Base-by-base conservation (phyloP, 2,329 filamentous ascomycete species). In the Fonsecaea monophora region DNA sequence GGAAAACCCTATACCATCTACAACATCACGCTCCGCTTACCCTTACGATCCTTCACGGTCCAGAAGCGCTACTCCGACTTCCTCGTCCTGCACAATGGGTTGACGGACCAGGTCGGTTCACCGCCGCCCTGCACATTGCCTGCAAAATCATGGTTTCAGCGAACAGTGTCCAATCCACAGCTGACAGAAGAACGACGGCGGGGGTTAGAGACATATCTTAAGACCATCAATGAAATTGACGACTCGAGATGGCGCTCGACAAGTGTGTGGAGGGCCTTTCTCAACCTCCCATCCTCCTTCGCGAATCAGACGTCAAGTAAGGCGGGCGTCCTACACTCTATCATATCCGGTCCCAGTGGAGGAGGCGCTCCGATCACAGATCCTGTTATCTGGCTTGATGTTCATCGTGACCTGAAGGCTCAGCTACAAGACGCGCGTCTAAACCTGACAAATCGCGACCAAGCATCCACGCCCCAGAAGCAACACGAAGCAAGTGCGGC, bases 51-150 rank as follows among this genome's bases (percentile, higher is more conserved):
- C 57, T 85, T 85, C 71, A 85, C 82, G 53, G 77, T 88, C 63
- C 81, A 81, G 54, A 89, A 89, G 75, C 86, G 87, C 71, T 90
- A 89, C 79, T 87, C 86, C 60, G 87, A 89, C 76, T 90, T 90
- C 76, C 75, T 80, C 53, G 73, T 81, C 62, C 84, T 90, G 64
- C 82, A 90, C 76, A 75, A 76, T 3, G 76, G 80, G 1, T 79
- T 89, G 6, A 78, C 78, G 38, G 79, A 81, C 25, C 82, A 87
- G 70, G 82, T 83, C 6, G 82, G 82, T 69, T 68, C 77, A 10
- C 71, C 84, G 8, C 86, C 87, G 1, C 87, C 87, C 0, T 78
- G 78, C 0, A 71, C 85, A 0, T 79, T 89, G 0, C 87, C 87
- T 1, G 75, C 80, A 0, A 90, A 90, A 74, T 85, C 84, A 10